Conservation (phyloP, 2,329 filamentous ascomycete genomes). For the Ceratocystis diversiconidia region DNA sequence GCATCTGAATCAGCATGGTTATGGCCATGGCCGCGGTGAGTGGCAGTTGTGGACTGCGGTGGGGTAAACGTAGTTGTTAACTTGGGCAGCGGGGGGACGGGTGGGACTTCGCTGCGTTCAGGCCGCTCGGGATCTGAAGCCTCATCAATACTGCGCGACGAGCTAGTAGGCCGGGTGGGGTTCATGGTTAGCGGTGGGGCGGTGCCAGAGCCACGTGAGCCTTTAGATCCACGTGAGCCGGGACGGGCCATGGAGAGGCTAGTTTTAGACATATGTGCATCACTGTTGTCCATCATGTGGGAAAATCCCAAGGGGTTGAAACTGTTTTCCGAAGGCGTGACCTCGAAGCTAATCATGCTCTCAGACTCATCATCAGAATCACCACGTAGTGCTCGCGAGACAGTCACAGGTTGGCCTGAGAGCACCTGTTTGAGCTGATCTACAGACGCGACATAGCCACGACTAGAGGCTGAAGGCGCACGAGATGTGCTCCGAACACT, state of each 20-base stretch:
- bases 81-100: constrained; percentile 41
- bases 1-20: constrained; percentile 13
- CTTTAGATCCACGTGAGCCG: constrained; percentile 22
- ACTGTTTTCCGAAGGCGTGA: constrained; percentile 51
- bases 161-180: constrained; percentile 22
- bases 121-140: constrained; percentile 21
- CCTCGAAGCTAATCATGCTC: constrained; percentile 58
- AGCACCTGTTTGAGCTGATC: constrained; percentile 50
- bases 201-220: constrained; percentile 16
- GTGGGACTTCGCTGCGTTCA: constrained; percentile 34
- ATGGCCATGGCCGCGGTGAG: constrained; percentile 3
- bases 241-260: constrained; percentile 26
- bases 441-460: constrained; percentile 42
- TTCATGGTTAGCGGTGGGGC: constrained; percentile 30
- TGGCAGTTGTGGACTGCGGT: constrained; percentile 18
- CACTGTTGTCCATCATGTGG: constrained; percentile 7
- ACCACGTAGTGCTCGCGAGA: constrained; percentile 25
- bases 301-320: constrained; percentile 34
- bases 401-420: constrained; percentile 34
- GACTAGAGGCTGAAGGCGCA: constrained; percentile 30
- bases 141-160: constrained; percentile 21
- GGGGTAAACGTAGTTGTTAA: constrained; percentile 20
- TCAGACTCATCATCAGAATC: constrained; percentile 41
- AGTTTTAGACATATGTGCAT: constrained; percentile 13
- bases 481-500: constrained; percentile 41